phyloP scores from a whole-genome alignment of 306 rosid species.

The Gillenia trifoliata region DNA sequence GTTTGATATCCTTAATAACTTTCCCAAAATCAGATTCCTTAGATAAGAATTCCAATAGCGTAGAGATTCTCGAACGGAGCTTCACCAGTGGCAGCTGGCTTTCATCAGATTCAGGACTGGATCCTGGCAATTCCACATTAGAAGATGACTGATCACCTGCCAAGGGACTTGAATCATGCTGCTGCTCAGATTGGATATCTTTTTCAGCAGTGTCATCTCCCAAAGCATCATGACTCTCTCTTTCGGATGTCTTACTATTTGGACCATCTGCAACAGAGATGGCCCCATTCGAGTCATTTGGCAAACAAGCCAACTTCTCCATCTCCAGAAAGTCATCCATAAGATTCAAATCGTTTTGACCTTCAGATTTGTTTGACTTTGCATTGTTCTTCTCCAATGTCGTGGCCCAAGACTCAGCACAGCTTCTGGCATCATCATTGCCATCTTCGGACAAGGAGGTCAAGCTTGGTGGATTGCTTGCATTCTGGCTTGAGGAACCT shows the following conservation, averaged over 20 bases:
- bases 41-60: slow-evolving; percentile 58
- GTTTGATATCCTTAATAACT: slow-evolving; percentile 70
- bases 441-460: slow-evolving; percentile 95
- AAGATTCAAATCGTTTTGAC: slow-evolving; percentile 65
- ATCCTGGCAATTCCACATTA: slow-evolving; percentile 20
- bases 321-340: slow-evolving; percentile 99
- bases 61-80: slow-evolving; percentile 68
- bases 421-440: slow-evolving; percentile 70
- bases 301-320: slow-evolving; percentile 83
- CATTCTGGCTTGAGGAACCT: slow-evolving; percentile 59
- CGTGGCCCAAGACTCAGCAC: slow-evolving; percentile 73
- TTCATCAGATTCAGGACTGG: slow-evolving; percentile 27
- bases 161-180: slow-evolving; percentile 26
- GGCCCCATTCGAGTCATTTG: slow-evolving; percentile 56
- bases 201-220: slow-evolving; percentile 23
- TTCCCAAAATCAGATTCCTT: slow-evolving; percentile 66
- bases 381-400: slow-evolving; percentile 53
- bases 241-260: slow-evolving; percentile 35
- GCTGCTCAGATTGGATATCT: slow-evolving; percentile 37
- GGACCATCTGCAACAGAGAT: slow-evolving; percentile 36
- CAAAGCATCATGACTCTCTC: slow-evolving; percentile 30
- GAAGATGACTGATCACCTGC: slow-evolving; percentile 35
- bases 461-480: slow-evolving; percentile 81
- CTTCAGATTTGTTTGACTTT: slow-evolving; percentile 56
- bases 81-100: slow-evolving; percentile 42